Evolutionary conservation across 2,329 filamentous ascomycete genomes (phyloP).

Genomic region (Aureobasidium vineae): DNA sequence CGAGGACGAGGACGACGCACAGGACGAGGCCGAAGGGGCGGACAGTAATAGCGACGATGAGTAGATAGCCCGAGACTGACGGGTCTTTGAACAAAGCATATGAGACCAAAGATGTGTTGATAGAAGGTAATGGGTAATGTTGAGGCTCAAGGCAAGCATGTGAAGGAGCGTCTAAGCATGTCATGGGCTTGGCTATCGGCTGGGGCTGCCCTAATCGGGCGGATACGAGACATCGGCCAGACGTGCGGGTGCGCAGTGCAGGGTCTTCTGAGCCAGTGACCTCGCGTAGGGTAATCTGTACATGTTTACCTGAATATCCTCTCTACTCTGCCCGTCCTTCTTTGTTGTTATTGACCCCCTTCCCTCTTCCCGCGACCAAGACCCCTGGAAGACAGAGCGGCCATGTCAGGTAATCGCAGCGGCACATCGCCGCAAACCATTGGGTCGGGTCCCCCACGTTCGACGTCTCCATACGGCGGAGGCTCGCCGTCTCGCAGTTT

Average conservation of each 20-base stretch:
- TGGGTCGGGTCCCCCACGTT: conserved; percentile 13
- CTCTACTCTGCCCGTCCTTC: not conserved
- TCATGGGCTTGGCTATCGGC: conserved; percentile 9
- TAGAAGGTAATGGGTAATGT: not conserved
- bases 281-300: conserved; percentile 18
- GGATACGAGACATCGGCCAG: not conserved
- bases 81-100: not conserved
- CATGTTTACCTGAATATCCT: conserved; percentile 6
- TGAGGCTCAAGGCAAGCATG: not conserved
- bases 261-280: conserved; percentile 18
- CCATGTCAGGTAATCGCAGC: conserved; percentile 9
- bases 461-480: conserved; percentile 17
- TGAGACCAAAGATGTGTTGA: not conserved
- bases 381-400: not conserved
- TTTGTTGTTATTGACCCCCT: not conserved
- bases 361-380: not conserved
- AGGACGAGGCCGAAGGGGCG: conserved; percentile 1
- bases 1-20: not conserved
- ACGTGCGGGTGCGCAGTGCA: not conserved
- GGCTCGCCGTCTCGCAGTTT: conserved; percentile 29
- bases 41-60: conserved; percentile 28
- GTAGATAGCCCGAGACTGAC: not conserved
- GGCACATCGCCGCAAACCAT: conserved; percentile 20
- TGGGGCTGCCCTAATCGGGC: conserved; percentile 1
- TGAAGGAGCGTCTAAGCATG: not conserved